Conservation (phyloP, 306 rosid species). For the Rosa lucieae region DNA sequence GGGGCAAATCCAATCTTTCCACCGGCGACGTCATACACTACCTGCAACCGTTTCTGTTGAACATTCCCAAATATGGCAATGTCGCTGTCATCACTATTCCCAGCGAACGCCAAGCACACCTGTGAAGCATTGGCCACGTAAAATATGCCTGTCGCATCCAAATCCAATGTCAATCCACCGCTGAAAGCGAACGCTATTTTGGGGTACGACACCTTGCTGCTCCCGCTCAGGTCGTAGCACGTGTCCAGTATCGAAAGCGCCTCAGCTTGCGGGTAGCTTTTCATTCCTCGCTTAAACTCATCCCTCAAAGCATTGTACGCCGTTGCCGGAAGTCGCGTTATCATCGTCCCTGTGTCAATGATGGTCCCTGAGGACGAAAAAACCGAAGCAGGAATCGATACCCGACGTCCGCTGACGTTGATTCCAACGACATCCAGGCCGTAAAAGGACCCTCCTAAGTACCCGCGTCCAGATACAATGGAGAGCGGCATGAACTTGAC, state of each 20-base stretch:
- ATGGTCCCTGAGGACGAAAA: constrained; percentile 22
- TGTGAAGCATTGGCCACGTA: constrained; percentile 11
- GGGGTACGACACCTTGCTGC: neutral
- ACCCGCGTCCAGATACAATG: neutral
- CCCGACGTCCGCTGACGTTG: constrained; percentile 31
- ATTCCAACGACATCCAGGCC: constrained; percentile 45
- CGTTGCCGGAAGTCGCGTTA: constrained; percentile 28
- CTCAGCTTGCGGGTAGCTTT: constrained; percentile 1
- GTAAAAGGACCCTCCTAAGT: constrained; percentile 37
- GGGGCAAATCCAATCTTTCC: constrained; percentile 57
- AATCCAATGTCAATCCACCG: constrained; percentile 6
- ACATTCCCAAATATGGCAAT: constrained; percentile 63
- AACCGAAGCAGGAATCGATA: constrained; percentile 31
- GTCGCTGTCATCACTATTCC: constrained; percentile 37
- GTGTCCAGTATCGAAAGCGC: constrained; percentile 24
- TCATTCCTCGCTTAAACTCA: constrained; percentile 24
- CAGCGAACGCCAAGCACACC: constrained; percentile 67
- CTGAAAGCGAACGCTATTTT: constrained; percentile 19
- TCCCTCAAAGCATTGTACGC: constrained; percentile 13
- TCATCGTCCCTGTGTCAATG: constrained; percentile 30
- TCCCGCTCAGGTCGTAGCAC: constrained; percentile 18
- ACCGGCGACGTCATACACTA: constrained; percentile 62
- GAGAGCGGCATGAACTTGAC: constrained; percentile 58
- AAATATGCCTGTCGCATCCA: neutral
- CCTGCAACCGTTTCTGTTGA: constrained; percentile 62